These are phyloP conservation scores for Phytophthora macrochlamydospora DNA, from an alignment of 352 stramenopile species.

Conservation along the genomic window DNA sequence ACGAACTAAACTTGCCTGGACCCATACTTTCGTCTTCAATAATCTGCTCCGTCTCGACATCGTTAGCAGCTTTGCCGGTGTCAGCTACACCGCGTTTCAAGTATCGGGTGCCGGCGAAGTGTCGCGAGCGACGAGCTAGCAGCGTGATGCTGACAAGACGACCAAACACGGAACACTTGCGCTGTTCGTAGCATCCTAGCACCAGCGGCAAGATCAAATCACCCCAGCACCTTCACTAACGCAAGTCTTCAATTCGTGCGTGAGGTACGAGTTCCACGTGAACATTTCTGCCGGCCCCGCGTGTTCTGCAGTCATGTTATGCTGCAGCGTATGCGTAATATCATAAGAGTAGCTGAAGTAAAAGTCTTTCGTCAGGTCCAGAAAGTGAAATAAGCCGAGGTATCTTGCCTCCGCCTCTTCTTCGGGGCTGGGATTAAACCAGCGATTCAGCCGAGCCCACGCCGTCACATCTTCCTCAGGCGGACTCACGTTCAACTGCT, in stretches of 20 bases:
- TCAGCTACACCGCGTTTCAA: slow-evolving; percentile 97
- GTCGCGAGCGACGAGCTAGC: slow-evolving; percentile 94
- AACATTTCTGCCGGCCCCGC: slow-evolving; percentile 94
- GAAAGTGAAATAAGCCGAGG: slow-evolving; percentile 97
- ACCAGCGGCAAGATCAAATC: slow-evolving; percentile 92
- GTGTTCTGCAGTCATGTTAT: slow-evolving; percentile 95
- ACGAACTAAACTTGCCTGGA: slow-evolving; percentile 94
- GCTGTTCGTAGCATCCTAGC: slow-evolving; percentile 96
- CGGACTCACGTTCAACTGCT: slow-evolving; percentile 88
- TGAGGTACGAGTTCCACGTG: slow-evolving; percentile 98
- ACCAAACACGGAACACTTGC: slow-evolving; percentile 96
- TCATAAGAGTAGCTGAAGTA: slow-evolving; percentile 99
- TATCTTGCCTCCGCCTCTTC: slow-evolving; percentile 91
- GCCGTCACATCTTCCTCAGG: slow-evolving; percentile 52
- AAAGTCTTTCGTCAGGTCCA: slow-evolving; percentile 99
- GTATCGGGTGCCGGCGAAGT: slow-evolving; percentile 99
- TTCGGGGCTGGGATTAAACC: slow-evolving; percentile 83
- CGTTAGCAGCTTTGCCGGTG: slow-evolving; percentile 99
- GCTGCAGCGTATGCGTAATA: slow-evolving; percentile 96
- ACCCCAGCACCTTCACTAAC: slow-evolving; percentile 85
- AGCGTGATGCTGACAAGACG: slow-evolving; percentile 96
- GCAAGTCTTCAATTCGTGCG: slow-evolving; percentile 89
- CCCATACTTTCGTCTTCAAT: slow-evolving; percentile 90
- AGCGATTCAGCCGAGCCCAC: slow-evolving; percentile 80
- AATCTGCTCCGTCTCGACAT: slow-evolving; percentile 99